Base-by-base conservation (phyloP, 1,139 yeast genomes). In the Candida tropicalis region DNA sequence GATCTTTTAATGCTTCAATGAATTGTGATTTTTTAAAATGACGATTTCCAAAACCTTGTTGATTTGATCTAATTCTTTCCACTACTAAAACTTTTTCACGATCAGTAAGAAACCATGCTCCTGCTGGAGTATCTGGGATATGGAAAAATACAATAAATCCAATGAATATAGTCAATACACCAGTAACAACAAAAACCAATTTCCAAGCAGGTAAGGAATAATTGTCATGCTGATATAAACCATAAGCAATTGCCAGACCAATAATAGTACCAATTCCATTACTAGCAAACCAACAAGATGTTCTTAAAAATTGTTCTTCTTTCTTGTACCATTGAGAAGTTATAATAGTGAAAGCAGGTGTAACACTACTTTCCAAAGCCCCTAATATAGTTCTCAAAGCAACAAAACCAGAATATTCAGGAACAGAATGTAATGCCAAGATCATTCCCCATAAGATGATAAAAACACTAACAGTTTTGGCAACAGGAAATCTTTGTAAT, bases 331-430 rank as follows among this genome's bases (percentile, higher is more conserved):
- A 68, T 41, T 62, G 65, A 12, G 63, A 54, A 3, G 70, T 66
- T 25, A 83, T 66, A 18, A 83, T 71, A 25, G 82, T 76, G 52
- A 79, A 76, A 0, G 82, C 82, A 1, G 86, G 87, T 13, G 82
- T 65, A 7, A 65, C 56, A 36, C 79, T 68, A 38, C 78, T 68
- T 56, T 84, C 89, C 36, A 80, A 67, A 42, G 73, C 58, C 1
- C 89, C 90, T 25, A 82, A 55, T 13, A 66, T 43, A 1, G 63
- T 57, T 47, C 72, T 54, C 39, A 65, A 58, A 3, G 65, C 57
- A 43, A 66, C 48, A 37, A 68, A 65, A 1, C 70, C 72, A 35
- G 60, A 55, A 42, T 60, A 63, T 5, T 59, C 45, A 8, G 68
- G 61, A 6, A 60, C 62, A 2, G 69, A 48, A 45, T 63, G 68